These are phyloP conservation scores for Geranium brycei DNA, from an alignment of 345 rosid genomes.

Conservation along the genomic window DNA sequence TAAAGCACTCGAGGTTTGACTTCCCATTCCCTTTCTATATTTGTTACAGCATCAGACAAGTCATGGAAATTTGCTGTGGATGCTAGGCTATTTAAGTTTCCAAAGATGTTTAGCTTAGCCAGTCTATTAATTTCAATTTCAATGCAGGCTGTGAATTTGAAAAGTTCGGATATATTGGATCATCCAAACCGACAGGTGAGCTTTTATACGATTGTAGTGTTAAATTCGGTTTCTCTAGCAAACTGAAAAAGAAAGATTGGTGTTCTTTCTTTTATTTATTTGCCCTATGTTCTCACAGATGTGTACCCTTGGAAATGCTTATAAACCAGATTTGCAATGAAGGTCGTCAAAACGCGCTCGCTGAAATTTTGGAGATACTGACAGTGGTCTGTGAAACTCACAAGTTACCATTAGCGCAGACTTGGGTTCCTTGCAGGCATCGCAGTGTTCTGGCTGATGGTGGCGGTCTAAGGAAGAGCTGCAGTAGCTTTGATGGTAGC, in stretches of 20 bases:
- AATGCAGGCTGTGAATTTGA: slow-evolving; percentile 83
- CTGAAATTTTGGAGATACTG: slow-evolving; percentile 82
- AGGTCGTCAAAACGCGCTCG: slow-evolving; percentile 75
- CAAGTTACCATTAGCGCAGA: slow-evolving; percentile 90
- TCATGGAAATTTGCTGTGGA: neutral
- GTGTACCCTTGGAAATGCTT: slow-evolving; percentile 25
- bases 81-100: neutral
- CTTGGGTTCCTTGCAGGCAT: slow-evolving; percentile 95
- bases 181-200: slow-evolving; percentile 65
- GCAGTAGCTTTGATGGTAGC: slow-evolving; percentile 77
- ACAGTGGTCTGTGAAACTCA: slow-evolving; percentile 73
- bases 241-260: slow-evolving; percentile 17
- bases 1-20: slow-evolving; percentile 92
- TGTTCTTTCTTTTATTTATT: slow-evolving; percentile 19
- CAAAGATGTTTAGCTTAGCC: slow-evolving; percentile 10
- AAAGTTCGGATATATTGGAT: slow-evolving; percentile 72
- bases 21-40: slow-evolving; percentile 8
- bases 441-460: slow-evolving; percentile 68
- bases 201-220: slow-evolving; percentile 3
- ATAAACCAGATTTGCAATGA: slow-evolving; percentile 78
- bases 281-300: slow-evolving; percentile 26
- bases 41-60: neutral
- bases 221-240: slow-evolving; percentile 20
- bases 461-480: slow-evolving; percentile 82
- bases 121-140: slow-evolving; percentile 28